Percentiles rank a stretch among this genome's conserved stretches.
phyloP scores from a whole-genome alignment of 2,329 filamentous ascomycete genomes.

The Cladorrhinum sp. region DNA sequence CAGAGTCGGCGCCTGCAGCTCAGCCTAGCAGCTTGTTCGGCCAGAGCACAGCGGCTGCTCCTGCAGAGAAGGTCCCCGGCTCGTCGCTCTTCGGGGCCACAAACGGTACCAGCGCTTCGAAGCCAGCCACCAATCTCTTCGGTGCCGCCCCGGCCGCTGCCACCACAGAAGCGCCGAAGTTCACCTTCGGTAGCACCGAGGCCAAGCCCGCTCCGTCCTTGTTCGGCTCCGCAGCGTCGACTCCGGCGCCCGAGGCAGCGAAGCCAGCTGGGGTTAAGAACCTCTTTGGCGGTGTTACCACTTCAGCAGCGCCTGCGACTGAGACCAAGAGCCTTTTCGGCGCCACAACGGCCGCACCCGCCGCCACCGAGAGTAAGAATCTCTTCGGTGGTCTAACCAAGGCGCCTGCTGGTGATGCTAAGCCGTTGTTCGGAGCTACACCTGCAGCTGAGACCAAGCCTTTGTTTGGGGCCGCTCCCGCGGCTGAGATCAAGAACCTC shows the following conservation, averaged over 20 bases:
- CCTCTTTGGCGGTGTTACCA: constrained; percentile 16
- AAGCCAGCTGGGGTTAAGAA: constrained; percentile 22
- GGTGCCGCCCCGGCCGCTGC: constrained; percentile 17
- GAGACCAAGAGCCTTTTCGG: constrained; percentile 24
- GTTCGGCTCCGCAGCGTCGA: constrained; percentile 23
- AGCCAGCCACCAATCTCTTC: constrained; percentile 21
- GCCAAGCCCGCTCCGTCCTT: constrained; percentile 16
- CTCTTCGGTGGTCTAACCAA: constrained; percentile 24
- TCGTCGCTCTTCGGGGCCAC: constrained; percentile 16
- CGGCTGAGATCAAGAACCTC: constrained; percentile 28
- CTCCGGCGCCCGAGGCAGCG: constrained; percentile 15
- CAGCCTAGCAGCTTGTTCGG: constrained; percentile 21
- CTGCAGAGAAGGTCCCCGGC: constrained; percentile 14
- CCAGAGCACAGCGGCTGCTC: constrained; percentile 5
- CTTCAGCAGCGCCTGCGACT: constrained; percentile 17
- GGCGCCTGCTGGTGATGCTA: constrained; percentile 21
- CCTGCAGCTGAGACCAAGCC: constrained; percentile 26
- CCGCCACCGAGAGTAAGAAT: constrained; percentile 26
- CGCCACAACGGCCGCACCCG: constrained; percentile 10
- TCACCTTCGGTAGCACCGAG: constrained; percentile 25
- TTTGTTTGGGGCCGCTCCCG: constrained; percentile 30
- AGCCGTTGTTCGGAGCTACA: constrained; percentile 34
- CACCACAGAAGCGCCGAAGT: constrained; percentile 23
- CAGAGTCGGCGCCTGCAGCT: constrained; percentile 13
- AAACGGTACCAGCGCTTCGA: constrained; percentile 11